Evolutionary conservation across 108 stramenopile genomes (phyloP).

Genomic region (Discostella stelligeroides): DNA sequence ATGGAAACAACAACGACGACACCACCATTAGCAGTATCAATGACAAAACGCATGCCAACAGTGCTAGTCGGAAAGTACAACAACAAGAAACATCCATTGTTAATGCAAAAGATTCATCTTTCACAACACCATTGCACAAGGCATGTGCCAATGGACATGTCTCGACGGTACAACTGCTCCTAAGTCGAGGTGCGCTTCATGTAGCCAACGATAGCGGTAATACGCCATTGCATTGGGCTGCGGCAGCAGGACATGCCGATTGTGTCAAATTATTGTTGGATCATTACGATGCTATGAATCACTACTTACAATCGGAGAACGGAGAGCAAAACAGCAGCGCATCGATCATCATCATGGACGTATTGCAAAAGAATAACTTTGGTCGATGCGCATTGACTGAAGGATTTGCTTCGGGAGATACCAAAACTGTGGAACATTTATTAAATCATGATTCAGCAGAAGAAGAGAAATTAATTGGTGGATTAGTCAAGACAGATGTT

Average conservation of each 20-base stretch:
- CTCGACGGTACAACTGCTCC: constrained; percentile 52
- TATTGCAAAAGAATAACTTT: constrained; percentile 74
- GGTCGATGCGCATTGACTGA: constrained; percentile 87
- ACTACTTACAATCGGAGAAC: not conserved
- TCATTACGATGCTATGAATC: constrained; percentile 32
- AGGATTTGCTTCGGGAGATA: constrained; percentile 74
- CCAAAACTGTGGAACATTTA: constrained; percentile 63
- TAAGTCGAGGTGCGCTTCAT: constrained; percentile 37
- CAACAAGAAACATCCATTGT: constrained; percentile 24
- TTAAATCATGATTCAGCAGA: constrained; percentile 87
- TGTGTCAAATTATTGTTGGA: constrained; percentile 60
- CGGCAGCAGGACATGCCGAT: constrained; percentile 64
- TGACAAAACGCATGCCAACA: not conserved
- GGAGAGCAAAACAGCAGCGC: not conserved
- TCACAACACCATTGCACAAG: constrained; percentile 79
- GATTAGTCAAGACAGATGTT: constrained; percentile 31
- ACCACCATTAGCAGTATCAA: not conserved
- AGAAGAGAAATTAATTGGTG: constrained; percentile 78
- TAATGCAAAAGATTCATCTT: constrained; percentile 29
- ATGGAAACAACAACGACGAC: constrained; percentile 2
- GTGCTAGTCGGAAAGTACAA: not conserved
- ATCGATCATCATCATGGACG: constrained; percentile 56
- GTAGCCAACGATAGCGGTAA: constrained; percentile 61
- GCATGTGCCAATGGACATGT: constrained; percentile 82
- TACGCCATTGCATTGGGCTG: constrained; percentile 89